A percentile compares a stretch with the other conserved stretches of the same genome.
phyloP scores from a whole-genome alignment of 148 eudicot genomes.

The Simmondsia chinensis region DNA sequence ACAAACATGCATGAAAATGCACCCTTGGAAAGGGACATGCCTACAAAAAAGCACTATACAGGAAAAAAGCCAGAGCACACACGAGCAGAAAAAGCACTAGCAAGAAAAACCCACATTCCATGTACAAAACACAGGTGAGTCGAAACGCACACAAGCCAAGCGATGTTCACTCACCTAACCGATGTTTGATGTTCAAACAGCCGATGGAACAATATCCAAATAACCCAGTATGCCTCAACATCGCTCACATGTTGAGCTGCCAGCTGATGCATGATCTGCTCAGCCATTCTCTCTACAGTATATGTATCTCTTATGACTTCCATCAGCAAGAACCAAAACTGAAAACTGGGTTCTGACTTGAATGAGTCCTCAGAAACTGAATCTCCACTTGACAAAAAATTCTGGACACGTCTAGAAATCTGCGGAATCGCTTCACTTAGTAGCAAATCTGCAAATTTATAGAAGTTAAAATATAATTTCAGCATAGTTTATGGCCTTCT shows the following conservation, averaged over 20 bases:
- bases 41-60: too few species aligned
- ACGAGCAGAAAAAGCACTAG: too few species aligned
- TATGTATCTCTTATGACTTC: conserved; percentile 67
- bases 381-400: conserved; percentile 22
- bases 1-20: too few species aligned
- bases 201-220: conserved; percentile 62
- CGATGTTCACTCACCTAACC: conserved; percentile 37
- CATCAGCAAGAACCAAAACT: conserved; percentile 61
- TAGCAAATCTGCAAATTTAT: conserved; percentile 51
- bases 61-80: too few species aligned
- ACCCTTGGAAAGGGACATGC: too few species aligned
- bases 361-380: conserved; percentile 22
- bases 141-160: not conserved
- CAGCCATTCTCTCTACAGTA: conserved; percentile 74
- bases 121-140: not conserved
- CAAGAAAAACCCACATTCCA: too few species aligned
- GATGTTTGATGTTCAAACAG: conserved; percentile 33
- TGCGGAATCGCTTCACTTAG: conserved; percentile 41
- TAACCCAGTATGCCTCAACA: conserved; percentile 78
- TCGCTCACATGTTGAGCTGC: conserved; percentile 41
- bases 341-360: conserved; percentile 31
- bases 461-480: conserved; percentile 5
- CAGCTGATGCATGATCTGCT: conserved; percentile 58
- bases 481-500: not conserved
- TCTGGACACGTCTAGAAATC: conserved; percentile 43